phyloP scores from a whole-genome alignment of 2,329 filamentous ascomycete genomes.

The Fusarium sp. region DNA sequence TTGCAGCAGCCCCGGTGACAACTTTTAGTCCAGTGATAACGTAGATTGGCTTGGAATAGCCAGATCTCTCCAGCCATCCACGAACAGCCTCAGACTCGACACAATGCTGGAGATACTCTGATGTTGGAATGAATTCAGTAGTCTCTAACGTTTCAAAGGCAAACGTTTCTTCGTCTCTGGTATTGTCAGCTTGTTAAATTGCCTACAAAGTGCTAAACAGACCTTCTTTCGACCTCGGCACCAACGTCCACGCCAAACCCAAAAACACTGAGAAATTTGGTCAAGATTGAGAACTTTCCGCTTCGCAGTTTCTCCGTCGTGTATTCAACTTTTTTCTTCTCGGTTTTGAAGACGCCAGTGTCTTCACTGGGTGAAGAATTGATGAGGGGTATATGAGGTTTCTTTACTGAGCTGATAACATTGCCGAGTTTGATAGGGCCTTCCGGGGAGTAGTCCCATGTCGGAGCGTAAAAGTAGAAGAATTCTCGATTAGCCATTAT shows the following conservation, averaged over 20 bases:
- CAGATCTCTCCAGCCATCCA: background rate
- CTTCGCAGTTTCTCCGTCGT: conserved; percentile 5
- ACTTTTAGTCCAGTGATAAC: conserved; percentile 24
- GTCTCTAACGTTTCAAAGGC: conserved; percentile 16
- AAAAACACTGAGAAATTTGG: conserved; percentile 7
- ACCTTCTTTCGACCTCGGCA: conserved; percentile 1
- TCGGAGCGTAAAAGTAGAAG: conserved; percentile 20
- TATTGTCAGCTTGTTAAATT: background rate
- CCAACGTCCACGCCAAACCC: conserved; percentile 13
- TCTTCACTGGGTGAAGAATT: background rate
- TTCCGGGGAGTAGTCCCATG: background rate
- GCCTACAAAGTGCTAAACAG: background rate
- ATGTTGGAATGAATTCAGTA: conserved; percentile 8
- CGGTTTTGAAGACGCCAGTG: background rate
- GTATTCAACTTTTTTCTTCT: conserved; percentile 15
- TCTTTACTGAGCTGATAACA: conserved; percentile 25
- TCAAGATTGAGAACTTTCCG: conserved; percentile 16
- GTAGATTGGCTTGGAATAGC: conserved; percentile 23
- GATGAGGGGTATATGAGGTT: conserved; percentile 14
- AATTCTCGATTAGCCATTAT: conserved; percentile 9
- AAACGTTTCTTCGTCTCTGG: conserved; percentile 12
- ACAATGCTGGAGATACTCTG: conserved; percentile 11
- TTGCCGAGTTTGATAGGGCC: conserved; percentile 23
- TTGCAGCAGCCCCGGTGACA: conserved; percentile 9
- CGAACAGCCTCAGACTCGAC: background rate